Base-by-base conservation (phyloP, 495 filamentous ascomycete species). In the Penicillium macrosclerotiorum region DNA sequence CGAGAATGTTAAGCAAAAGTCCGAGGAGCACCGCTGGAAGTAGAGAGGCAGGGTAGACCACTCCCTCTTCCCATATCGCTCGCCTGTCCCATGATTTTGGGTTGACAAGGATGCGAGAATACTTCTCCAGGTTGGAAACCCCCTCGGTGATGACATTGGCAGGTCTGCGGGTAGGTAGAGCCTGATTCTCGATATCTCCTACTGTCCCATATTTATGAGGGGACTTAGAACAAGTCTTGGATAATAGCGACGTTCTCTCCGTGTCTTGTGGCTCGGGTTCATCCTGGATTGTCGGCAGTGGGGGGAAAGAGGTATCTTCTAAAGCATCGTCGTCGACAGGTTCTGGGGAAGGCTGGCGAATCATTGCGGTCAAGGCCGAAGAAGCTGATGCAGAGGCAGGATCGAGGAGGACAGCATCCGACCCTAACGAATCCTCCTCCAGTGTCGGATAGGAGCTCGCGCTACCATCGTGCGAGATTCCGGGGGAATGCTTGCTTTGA, bases 21-120 rank as follows among this genome's bases (percentile, higher is more conserved):
- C 93, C 93, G 2, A 98, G 79, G 46, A 94, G 71, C 3, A 97
- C 91, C 5, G 92, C 85, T 1, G 94, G 93, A 9, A 96, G 57
- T 37, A 82, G 82, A 29, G 78, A 76, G 18, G 82, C 60, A 5
- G 90, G 86, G 45, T 85, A 74, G 13, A 86, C 66, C 8, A 93
- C 63, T 3, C 74, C 79, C 18, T 78, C 73, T 42, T 76, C 53
- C 81, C 82, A 89, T 5, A 93, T 68, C 0, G 75, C 67, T 34
- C 70, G 77, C 36, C 68, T 71, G 61, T 90, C 71, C 89, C 90
- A 96, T 30, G 70, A 68, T 57, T 88, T 90, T 2, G 88, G 85
- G 49, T 82, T 79, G 0, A 52, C 20, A 2, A 76, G 31, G 11
- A 51, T 39, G 8, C 60, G 57, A 20, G 62, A 52, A 33, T 45